A percentile compares a stretch with the other conserved stretches of the same genome.
These are phyloP conservation scores for Alternaria arbusti DNA, from an alignment of 2,329 filamentous ascomycete genomes.

Conservation along the genomic window DNA sequence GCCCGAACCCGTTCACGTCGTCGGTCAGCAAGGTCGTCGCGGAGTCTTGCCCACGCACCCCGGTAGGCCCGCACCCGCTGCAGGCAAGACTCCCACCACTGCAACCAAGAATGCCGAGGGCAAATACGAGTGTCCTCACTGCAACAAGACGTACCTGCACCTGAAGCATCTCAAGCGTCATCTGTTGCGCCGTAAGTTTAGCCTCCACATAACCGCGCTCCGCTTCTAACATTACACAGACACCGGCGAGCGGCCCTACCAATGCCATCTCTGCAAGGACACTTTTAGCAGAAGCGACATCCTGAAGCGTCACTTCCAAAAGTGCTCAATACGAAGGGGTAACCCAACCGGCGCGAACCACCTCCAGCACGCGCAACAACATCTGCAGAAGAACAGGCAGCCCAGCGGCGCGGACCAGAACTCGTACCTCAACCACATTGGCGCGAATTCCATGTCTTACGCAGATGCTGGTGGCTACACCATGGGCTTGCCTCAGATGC, in stretches of 20 bases:
- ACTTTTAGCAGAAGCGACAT: slow-evolving; percentile 98
- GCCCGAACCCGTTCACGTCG: slow-evolving; percentile 81
- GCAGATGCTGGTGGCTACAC: slow-evolving; percentile 38
- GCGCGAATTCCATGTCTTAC: slow-evolving; percentile 43
- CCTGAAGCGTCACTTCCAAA: slow-evolving; percentile 98
- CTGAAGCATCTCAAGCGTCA: slow-evolving; percentile 98
- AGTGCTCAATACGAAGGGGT: slow-evolving; percentile 94
- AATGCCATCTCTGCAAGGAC: slow-evolving; percentile 96
- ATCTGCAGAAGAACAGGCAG: slow-evolving; percentile 72
- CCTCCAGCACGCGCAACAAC: slow-evolving; percentile 88
- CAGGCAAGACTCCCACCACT: slow-evolving; percentile 82
- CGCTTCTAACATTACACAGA: slow-evolving; percentile 64
- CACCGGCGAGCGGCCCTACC: slow-evolving; percentile 96
- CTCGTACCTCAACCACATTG: slow-evolving; percentile 45
- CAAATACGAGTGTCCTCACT: slow-evolving; percentile 97
- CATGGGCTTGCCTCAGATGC: slow-evolving; percentile 45
- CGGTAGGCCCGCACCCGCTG: slow-evolving; percentile 78
- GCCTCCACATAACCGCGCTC: slow-evolving; percentile 1
- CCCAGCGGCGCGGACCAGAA: slow-evolving; percentile 43
- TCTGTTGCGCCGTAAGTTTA: slow-evolving; percentile 86
- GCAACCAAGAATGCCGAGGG: slow-evolving; percentile 95
- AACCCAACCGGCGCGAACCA: slow-evolving; percentile 96
- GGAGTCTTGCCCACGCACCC: slow-evolving; percentile 92
- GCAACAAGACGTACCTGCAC: slow-evolving; percentile 97
- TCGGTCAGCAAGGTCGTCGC: slow-evolving; percentile 90